Evolutionary conservation across 495 filamentous ascomycete genomes (phyloP), one percentile per base, ranked within the genome.

Genomic region (Neurospora sp.): DNA sequence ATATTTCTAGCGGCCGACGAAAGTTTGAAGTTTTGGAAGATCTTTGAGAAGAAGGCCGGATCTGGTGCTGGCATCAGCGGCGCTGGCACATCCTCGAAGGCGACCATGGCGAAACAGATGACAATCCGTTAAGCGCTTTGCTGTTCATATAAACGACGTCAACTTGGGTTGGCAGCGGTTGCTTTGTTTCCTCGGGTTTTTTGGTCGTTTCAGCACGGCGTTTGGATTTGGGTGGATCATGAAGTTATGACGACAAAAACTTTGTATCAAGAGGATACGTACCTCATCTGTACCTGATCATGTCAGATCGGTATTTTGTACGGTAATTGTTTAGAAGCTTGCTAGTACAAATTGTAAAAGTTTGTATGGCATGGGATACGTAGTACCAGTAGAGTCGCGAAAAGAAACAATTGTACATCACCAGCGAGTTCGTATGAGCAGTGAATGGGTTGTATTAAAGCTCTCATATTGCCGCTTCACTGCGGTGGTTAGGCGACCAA

Each of bases 21-120:
- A 87, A 94, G 90, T 79, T 86, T 99, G 80, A 99, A 99, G 82
- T 99, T 99, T 88, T 99, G 96, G 96, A 99, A 98, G 90, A 84
- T 98, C 75, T 99, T 99, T 76, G 96, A 99, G 88, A 97, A 96
- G 89, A 97, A 97, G 87, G 83, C 94, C 31, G 95, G 94, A 39
- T 84, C 88, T 14, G 80, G 88, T 46, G 76, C 83, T 16, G 85
- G 90, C 44, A 85, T 86, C 22, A 86, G 87, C 72, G 91, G 91
- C 76, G 80, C 83, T 68, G 89, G 87, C 11, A 72, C 84, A 14
- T 84, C 83, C 9, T 73, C 69, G 74, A 89, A 88, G 83, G 86
- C 86, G 18, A 90, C 91, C 74, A 91, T 97, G 88, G 88, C 88
- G 78, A 97, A 97, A 89, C 93, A 94, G 81, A 97, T 97, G 93